Evolutionary conservation across 2,329 filamentous ascomycete genomes (phyloP).

Genomic region (Xylaria sp.): DNA sequence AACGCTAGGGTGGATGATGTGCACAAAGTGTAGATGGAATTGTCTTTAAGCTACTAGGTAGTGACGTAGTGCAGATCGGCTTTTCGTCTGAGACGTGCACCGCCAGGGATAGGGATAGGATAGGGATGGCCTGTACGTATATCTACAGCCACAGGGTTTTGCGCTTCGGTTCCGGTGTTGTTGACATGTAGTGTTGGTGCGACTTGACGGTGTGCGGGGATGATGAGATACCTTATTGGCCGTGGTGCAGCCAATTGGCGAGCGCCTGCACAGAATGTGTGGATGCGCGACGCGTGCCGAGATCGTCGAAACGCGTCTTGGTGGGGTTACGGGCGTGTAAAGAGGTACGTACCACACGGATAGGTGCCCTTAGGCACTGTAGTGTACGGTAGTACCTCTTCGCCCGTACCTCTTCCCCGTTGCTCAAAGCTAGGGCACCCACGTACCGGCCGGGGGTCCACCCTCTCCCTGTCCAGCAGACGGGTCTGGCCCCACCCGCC

Average conservation of each 20-base stretch:
- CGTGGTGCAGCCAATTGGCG: slow-evolving; percentile 32
- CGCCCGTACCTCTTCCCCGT: not conserved
- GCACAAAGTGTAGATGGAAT: not conserved
- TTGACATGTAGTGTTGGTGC: slow-evolving; percentile 19
- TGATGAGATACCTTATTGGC: slow-evolving; percentile 30
- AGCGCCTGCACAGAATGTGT: slow-evolving; percentile 25
- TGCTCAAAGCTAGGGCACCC: not conserved
- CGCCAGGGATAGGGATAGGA: not conserved
- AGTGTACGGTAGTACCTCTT: no score
- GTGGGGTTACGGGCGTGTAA: slow-evolving; percentile 6
- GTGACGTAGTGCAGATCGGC: slow-evolving; percentile 13
- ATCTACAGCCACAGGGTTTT: no score
- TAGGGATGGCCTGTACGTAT: no score
- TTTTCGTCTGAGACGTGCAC: slow-evolving; percentile 2
- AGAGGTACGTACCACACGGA: not conserved
- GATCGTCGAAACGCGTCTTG: slow-evolving; percentile 30
- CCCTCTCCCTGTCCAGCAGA: no score
- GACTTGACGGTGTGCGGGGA: slow-evolving; percentile 29
- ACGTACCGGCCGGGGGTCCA: not conserved
- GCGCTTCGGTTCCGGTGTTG: no score
- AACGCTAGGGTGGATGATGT: not conserved
- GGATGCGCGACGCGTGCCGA: slow-evolving; percentile 32
- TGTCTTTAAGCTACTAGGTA: not conserved
- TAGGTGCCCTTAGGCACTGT: no score
- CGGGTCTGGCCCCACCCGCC: not conserved